A percentile compares a stretch with the other conserved stretches of the same genome.
phyloP scores from a whole-genome alignment of 768 basidiomycete genomes.

The Gloeopeniophorella convolvens region DNA sequence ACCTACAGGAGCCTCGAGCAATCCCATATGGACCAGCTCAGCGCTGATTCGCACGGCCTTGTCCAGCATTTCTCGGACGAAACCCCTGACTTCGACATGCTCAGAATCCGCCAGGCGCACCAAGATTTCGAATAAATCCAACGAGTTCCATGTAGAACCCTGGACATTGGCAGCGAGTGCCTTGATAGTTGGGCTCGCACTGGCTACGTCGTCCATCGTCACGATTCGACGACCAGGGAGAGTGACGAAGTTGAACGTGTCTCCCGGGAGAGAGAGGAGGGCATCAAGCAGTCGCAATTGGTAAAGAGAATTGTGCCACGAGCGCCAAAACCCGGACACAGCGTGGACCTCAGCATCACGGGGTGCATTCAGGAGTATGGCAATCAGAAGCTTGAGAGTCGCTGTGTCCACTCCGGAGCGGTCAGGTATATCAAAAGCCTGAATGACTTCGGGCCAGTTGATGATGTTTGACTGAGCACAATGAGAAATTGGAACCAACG shows the following conservation, averaged over 20 bases:
- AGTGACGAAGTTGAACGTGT: conserved; percentile 89
- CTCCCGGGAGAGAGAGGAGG: conserved; percentile 79
- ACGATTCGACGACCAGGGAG: conserved; percentile 80
- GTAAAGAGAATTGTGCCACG: conserved; percentile 80
- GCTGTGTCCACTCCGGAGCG: conserved; percentile 84
- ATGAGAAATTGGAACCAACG: conserved; percentile 16
- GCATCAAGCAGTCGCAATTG: conserved; percentile 86
- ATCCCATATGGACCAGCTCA: conserved; percentile 89
- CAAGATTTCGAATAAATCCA: conserved; percentile 84
- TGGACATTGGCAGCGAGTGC: conserved; percentile 86
- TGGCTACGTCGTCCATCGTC: conserved; percentile 80
- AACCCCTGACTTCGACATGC: conserved; percentile 59
- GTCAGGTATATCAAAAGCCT: conserved; percentile 80
- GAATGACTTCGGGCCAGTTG: conserved; percentile 78
- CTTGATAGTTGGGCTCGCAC: conserved; percentile 87
- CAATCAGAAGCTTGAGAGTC: conserved; percentile 82
- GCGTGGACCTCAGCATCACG: conserved; percentile 72
- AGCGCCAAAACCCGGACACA: conserved; percentile 78
- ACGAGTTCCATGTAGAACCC: conserved; percentile 89
- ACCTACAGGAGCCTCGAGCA: conserved; percentile 85
- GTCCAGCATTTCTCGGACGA: conserved; percentile 87
- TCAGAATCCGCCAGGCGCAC: conserved; percentile 75
- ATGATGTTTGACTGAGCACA: conserved; percentile 50
- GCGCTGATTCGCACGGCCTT: conserved; percentile 91
- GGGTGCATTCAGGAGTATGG: conserved; percentile 77